Percentiles rank a stretch among this genome's conserved stretches.
phyloP scores from a whole-genome alignment of 2,329 filamentous ascomycete genomes.

The Ascocoryne sarcoides region DNA sequence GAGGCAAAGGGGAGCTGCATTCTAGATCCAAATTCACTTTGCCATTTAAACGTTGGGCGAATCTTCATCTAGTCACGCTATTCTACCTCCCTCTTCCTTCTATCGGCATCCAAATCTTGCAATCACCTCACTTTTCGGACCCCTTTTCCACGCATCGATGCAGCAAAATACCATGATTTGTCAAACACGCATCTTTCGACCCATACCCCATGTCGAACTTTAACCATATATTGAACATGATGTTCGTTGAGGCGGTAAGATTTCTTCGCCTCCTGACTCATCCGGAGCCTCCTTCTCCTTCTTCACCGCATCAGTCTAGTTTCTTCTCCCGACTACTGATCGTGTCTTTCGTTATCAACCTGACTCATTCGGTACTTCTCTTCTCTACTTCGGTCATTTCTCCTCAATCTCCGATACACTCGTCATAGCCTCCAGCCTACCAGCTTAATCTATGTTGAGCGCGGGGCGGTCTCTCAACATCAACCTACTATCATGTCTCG shows the following conservation, averaged over 20 bases:
- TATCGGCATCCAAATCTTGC: constrained; percentile 1
- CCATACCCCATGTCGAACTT: neutral
- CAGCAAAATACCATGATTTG: neutral
- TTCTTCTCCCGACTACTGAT: no score
- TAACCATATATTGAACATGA: neutral
- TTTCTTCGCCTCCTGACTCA: neutral
- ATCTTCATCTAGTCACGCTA: neutral
- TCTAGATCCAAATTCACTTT: no score
- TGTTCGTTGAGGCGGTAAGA: neutral
- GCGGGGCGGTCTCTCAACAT: no score
- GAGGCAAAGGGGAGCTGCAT: neutral
- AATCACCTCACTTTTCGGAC: neutral
- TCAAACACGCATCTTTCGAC: neutral
- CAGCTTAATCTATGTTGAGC: no score
- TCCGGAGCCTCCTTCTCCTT: no score
- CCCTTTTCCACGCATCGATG: neutral
- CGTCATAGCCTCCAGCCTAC: no score
- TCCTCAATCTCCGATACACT: no score
- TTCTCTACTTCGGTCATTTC: no score
- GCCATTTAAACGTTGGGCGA: neutral
- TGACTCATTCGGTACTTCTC: no score
- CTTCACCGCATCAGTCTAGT: no score
- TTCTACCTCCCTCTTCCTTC: neutral
- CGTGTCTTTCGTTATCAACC: no score
- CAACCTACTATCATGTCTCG: no score